These are phyloP conservation scores for Hirsutella thompsonii DNA, from an alignment of 2,329 filamentous ascomycete genomes.

Conservation along the genomic window DNA sequence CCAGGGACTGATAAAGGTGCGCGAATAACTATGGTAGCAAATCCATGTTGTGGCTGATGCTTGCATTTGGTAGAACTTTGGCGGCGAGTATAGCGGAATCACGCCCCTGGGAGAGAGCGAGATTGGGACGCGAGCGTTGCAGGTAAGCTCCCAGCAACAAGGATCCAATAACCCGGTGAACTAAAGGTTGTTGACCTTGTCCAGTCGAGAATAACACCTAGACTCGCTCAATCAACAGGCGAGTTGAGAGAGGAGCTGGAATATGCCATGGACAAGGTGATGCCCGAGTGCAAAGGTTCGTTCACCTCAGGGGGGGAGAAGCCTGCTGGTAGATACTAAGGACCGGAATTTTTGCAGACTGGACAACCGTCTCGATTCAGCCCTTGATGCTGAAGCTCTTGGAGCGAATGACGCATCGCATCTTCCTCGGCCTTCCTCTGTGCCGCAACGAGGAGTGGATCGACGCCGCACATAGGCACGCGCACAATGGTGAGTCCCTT, in stretches of 20 bases:
- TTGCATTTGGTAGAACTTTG: constrained; percentile 4
- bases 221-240: constrained; percentile 2
- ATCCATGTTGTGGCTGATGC: background rate
- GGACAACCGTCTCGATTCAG: constrained; percentile 3
- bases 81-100: constrained; percentile 5
- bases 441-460: constrained; percentile 5
- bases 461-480: constrained; percentile 1
- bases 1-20: constrained; percentile 4
- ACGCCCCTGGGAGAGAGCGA: constrained; percentile 2
- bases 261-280: background rate
- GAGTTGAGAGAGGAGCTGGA: constrained; percentile 6
- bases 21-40: background rate
- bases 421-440: constrained; percentile 3
- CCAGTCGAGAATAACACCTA: constrained; percentile 5
- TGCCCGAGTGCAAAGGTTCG: constrained; percentile 4
- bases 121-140: constrained; percentile 5
- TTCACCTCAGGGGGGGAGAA: too few species aligned
- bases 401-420: constrained; percentile 2
- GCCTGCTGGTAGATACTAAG: too few species aligned
- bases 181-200: too few species aligned
- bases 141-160: background rate
- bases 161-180: background rate
- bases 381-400: constrained; percentile 2
- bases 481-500: constrained; percentile 3
- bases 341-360: background rate